Evolutionary conservation across 768 basidiomycete genomes (phyloP), one percentile per base, ranked within the genome.

Genomic region (Sarcodon aspratus): DNA sequence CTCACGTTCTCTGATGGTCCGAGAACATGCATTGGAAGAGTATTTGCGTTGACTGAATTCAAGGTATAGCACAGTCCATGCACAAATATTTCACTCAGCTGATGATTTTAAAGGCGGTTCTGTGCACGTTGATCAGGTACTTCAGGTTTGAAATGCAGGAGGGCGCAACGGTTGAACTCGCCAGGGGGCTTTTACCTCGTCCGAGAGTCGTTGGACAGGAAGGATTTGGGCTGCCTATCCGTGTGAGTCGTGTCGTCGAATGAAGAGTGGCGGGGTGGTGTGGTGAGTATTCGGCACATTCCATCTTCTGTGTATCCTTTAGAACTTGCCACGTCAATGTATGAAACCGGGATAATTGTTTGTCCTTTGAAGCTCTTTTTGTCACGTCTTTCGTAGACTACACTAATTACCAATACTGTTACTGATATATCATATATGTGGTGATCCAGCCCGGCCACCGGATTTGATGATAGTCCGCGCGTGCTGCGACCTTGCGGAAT

Each of bases 1-100:
- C 59, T 71, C 48, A 69, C 69, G 3, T 76, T 74, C 54, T 56
- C 66, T 0, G 73, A 75, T 38, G 75, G 74, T 1, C 63, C 65
- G 3, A 59, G 71, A 32, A 63, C 59, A n/a, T 76, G 74, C 50
- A 59, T 73, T 9, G 74, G 74, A 12, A 68, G 65, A 36, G 57
- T 55, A 11, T 74, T 74, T 50, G 70, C 72, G 3, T 47, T 71
- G 17, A 61, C 66, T 0, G 65, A 70, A 50, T 59, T 70, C 51
- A 73, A 72, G 66, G 71, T 70, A 27, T 27, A 27, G 21, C 21
- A 5, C 21, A 27, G 21, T 27, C 21, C 21, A 27, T 27, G 21
- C 21, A 27, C 21, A 27, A n/a, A n/a, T n/a, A 27, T 27, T 27
- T 5, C 21, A 27, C 21, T 27, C 53, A 33, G 11, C 27, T 10